phyloP scores from a whole-genome alignment of 2,329 filamentous ascomycete genomes.

The Shiraia bambusicola region DNA sequence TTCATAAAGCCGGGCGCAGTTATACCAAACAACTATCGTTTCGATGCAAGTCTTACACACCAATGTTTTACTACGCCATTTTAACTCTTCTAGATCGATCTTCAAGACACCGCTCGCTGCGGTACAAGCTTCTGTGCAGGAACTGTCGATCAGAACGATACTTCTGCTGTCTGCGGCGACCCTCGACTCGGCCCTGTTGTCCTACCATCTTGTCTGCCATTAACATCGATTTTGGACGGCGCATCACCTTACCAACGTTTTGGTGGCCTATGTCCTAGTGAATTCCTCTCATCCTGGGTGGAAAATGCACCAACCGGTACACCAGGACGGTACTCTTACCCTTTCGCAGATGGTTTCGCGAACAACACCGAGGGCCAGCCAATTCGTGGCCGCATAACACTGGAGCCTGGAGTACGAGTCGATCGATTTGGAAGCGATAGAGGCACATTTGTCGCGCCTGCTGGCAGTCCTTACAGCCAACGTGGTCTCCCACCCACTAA shows the following conservation, averaged over 20 bases:
- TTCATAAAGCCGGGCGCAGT: background rate
- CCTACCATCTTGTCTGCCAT: slow-evolving; percentile 37
- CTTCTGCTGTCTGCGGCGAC: slow-evolving; percentile 14
- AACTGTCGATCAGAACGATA: slow-evolving; percentile 3
- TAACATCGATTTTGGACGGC: slow-evolving; percentile 35
- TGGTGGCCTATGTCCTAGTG: slow-evolving; percentile 44
- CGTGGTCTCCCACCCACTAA: slow-evolving; percentile 52
- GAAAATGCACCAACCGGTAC: slow-evolving; percentile 1
- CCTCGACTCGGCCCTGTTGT: slow-evolving; percentile 40
- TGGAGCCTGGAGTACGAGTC: slow-evolving; percentile 47
- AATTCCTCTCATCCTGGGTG: slow-evolving; percentile 43
- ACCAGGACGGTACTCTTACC: slow-evolving; percentile 41
- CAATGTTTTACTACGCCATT: no score
- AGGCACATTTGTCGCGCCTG: slow-evolving; percentile 48
- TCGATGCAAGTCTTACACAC: background rate
- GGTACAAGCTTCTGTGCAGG: slow-evolving; percentile 12
- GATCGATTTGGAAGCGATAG: slow-evolving; percentile 54
- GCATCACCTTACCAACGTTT: slow-evolving; percentile 43
- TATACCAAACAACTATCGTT: background rate
- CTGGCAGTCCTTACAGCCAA: slow-evolving; percentile 52
- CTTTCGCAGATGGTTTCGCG: slow-evolving; percentile 48
- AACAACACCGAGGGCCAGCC: slow-evolving; percentile 37
- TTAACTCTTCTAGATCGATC: background rate
- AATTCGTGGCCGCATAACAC: slow-evolving; percentile 47
- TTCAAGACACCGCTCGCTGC: background rate